These are phyloP conservation scores for Aspergillus biplanus DNA, from an alignment of 495 filamentous ascomycete species.

Conservation along the genomic window DNA sequence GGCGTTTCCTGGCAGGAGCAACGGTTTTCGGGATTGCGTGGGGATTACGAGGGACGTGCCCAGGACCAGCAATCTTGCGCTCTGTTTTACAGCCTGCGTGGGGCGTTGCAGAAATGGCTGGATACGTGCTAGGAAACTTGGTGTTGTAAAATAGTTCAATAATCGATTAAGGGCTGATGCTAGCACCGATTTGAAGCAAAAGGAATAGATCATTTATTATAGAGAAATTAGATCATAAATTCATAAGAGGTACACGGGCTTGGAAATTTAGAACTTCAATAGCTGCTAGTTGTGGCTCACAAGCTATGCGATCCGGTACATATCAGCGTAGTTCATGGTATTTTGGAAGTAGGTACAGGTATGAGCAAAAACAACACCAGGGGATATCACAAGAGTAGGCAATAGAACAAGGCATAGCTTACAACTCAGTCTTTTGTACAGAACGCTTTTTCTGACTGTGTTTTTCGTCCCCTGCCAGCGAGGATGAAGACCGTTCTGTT, in stretches of 20 bases:
- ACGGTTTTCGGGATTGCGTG: conserved; percentile 58
- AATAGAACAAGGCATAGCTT: conserved; percentile 36
- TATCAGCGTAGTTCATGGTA: conserved; percentile 17
- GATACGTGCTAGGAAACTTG: conserved; percentile 50
- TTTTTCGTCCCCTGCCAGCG: conserved; percentile 2
- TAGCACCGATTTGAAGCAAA: background rate
- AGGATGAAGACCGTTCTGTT: background rate
- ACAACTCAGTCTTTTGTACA: conserved; percentile 45
- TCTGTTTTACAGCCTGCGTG: conserved; percentile 52
- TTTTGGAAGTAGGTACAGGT: background rate
- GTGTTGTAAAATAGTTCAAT: conserved; percentile 21
- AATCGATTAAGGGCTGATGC: background rate
- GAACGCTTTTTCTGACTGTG: conserved; percentile 20
- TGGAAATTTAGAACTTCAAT: background rate
- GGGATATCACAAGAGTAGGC: conserved; percentile 15
- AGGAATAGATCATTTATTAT: background rate
- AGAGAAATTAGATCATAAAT: background rate
- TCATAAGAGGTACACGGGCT: background rate
- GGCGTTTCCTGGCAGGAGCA: conserved; percentile 55
- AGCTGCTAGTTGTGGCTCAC: conserved; percentile 8
- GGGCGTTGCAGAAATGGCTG: conserved; percentile 52
- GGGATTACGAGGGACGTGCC: conserved; percentile 60
- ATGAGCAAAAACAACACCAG: background rate
- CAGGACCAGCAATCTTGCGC: conserved; percentile 57
- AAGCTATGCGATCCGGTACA: conserved; percentile 16